Base-by-base conservation (phyloP, 345 rosid species). In the Populus ilicifolia region DNA sequence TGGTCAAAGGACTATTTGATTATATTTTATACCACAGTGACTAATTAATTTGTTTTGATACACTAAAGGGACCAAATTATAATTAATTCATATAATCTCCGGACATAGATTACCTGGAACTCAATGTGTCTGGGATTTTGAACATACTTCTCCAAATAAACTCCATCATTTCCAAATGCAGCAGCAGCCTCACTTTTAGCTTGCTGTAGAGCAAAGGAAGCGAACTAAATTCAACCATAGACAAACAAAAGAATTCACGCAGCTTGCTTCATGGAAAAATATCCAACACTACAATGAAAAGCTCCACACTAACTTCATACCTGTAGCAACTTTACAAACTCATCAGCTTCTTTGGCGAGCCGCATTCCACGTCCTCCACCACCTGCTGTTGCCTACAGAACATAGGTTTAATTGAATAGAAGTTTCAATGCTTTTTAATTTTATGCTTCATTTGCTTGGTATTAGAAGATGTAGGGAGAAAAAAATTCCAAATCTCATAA, bases 361-460 rank as follows among this genome's bases (percentile, higher is more conserved):
- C 98, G 98, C 98, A 95, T 95, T 78, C 99, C 99, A 84, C 97
- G 94, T 67, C 99, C 97, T 76, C 98, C 99, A 85, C 99, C 99
- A 85, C 99, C 97, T 21, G 99, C 97, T 70, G 98, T 95, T 84
- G 99, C 99, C 99, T 93, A 75, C 25, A 83, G 78, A 75, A 65
- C 71, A 78, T 23, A 81, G 74, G 69, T 38, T 68, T 33, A 20
- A 67, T 61, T 29, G 68, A 61, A 23, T 5, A 21, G n/a, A 56
- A 65, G 48, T 59, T 44, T 46, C 68, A 17, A 46, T 20, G 41
- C 33, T 35, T 61, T 52, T 70, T 21, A 25, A 8, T 30, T 73
- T 41, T 39, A 72, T 36, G 23, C 29, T 64, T 73, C 71, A 78
- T 72, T 72, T 33, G 6, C 39, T 35, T 64, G 29, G 20, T 12